A percentile compares a stretch with the other conserved stretches of the same genome.
phyloP scores from a whole-genome alignment of 1,139 yeast genomes.

The Lodderomyces elongisporus region DNA sequence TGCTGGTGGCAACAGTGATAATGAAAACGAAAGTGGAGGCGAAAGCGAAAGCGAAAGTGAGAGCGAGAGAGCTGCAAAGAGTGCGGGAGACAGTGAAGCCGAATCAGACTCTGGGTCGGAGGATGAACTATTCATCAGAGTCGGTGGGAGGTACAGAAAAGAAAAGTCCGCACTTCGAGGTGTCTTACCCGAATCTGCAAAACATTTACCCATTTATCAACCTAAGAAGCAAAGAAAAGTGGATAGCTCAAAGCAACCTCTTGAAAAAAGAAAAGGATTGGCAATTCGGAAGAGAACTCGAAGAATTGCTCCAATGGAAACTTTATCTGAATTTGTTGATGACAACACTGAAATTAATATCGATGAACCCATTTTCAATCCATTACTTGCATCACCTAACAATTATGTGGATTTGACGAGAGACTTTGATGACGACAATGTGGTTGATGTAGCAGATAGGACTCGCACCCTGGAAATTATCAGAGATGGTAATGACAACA shows the following conservation, averaged over 20 bases:
- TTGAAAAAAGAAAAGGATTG: conserved; percentile 30
- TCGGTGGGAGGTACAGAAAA: conserved; percentile 30
- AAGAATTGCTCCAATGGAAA: conserved; percentile 3
- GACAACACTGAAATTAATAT: no score
- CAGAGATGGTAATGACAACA: no score
- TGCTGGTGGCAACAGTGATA: background rate
- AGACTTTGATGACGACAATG: background rate
- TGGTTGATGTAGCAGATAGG: no score
- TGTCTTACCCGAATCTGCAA: conserved; percentile 39
- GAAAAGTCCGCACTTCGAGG: conserved; percentile 30
- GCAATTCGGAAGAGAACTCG: conserved; percentile 25
- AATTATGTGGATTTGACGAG: background rate
- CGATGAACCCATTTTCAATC: no score
- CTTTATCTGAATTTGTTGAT: conserved; percentile 10
- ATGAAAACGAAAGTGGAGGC: background rate
- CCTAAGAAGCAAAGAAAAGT: conserved; percentile 6
- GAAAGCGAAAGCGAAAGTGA: conserved; percentile 1
- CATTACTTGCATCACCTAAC: no score
- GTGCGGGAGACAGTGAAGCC: background rate
- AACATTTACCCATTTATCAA: conserved; percentile 25
- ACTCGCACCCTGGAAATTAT: no score
- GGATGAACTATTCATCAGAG: conserved; percentile 20
- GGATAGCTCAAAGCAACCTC: conserved; percentile 3
- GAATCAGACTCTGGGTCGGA: conserved; percentile 7
- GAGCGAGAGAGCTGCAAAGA: background rate